Conservation (phyloP, 78 protist genomes). For the Pigoraptor vietnamica region DNA sequence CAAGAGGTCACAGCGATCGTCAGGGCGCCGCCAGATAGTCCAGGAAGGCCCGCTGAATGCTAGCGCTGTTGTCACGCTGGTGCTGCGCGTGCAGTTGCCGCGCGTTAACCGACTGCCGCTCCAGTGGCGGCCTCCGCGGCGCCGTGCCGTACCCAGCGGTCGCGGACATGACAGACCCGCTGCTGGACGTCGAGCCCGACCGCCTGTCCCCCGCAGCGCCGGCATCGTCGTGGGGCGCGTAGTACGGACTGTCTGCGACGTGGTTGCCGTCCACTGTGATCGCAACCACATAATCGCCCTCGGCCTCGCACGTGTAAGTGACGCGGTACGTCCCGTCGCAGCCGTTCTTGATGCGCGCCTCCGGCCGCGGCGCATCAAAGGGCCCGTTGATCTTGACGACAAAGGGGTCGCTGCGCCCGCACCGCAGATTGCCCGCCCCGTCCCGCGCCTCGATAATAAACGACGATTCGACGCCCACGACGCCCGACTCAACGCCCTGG, state of each 20-base stretch:
- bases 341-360: neutral
- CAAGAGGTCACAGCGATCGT: too few species aligned
- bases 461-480: neutral
- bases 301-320: neutral
- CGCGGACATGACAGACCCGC: neutral
- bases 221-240: neutral
- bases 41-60: neutral
- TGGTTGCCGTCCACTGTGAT: neutral
- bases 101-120: neutral
- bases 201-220: neutral
- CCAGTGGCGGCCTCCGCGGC: neutral
- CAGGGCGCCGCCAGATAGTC: neutral
- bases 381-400: neutral
- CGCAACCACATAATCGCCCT: conserved; percentile 1
- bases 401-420: neutral
- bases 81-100: neutral
- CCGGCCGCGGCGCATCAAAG: neutral
- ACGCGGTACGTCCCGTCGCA: neutral
- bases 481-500: neutral
- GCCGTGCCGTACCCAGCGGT: neutral
- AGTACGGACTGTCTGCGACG: neutral
- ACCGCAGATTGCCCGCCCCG: neutral
- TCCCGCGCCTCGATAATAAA: neutral
- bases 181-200: neutral
- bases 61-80: neutral